Conservation (phyloP, 768 basidiomycete genomes). For the Mycena metata region DNA sequence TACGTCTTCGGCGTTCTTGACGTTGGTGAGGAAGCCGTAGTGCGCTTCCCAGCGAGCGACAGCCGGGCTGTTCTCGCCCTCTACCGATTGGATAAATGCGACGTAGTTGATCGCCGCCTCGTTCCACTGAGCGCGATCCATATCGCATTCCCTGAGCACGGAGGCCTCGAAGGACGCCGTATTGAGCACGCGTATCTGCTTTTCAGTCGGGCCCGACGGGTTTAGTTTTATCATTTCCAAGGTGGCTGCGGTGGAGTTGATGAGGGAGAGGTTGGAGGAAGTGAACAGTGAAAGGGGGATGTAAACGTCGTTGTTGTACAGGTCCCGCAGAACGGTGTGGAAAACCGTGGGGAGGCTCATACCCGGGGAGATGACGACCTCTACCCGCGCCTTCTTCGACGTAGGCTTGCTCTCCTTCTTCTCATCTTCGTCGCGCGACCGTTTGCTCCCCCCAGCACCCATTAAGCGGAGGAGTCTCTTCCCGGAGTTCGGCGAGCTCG, state of each 20-base stretch:
- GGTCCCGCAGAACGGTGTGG: neutral
- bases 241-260: neutral
- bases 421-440: neutral
- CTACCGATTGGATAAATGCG: neutral
- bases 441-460: neutral
- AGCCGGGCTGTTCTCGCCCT: no score
- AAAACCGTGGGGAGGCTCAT: neutral
- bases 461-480: no score
- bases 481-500: no score
- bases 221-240: neutral
- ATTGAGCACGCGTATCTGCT: constrained; percentile 1
- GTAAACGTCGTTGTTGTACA: neutral
- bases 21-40: no score
- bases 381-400: neutral
- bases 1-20: no score
- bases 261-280: neutral
- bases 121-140: neutral
- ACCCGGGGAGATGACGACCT: neutral
- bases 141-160: neutral
- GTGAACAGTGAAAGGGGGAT: constrained; percentile 22
- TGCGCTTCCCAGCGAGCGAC: no score
- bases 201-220: neutral
- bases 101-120: neutral
- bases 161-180: constrained; percentile 2
- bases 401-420: neutral